Percentiles rank a stretch among this genome's conserved stretches.
Conservation (phyloP, 2,329 filamentous ascomycete genomes). For the Rhinocladiella similis region DNA sequence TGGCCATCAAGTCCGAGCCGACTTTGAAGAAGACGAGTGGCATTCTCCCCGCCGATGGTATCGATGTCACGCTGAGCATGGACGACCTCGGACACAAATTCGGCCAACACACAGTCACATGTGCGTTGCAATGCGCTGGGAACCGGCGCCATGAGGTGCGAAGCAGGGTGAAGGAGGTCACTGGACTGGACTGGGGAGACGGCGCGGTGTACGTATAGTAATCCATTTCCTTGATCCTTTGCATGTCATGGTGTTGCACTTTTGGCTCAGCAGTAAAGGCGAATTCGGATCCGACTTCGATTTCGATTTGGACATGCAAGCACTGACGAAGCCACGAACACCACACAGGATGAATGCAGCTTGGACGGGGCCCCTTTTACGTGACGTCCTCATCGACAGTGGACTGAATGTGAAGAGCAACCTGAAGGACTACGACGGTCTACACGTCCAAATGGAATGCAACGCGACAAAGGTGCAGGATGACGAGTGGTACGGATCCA, state of each 20-base stretch:
- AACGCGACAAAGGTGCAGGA: slow-evolving; percentile 53
- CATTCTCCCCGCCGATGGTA: slow-evolving; percentile 39
- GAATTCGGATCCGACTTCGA: too few relatives aligned
- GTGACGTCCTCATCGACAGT: slow-evolving; percentile 52
- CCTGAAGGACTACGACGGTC: slow-evolving; percentile 28
- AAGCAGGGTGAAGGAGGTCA: slow-evolving; percentile 58
- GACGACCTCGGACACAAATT: slow-evolving; percentile 48
- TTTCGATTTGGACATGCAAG: too few relatives aligned
- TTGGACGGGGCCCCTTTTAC: slow-evolving; percentile 55
- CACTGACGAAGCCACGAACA: not conserved
- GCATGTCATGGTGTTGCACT: too few relatives aligned
- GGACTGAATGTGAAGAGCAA: slow-evolving; percentile 35
- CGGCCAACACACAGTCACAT: slow-evolving; percentile 54
- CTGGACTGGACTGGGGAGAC: slow-evolving; percentile 61
- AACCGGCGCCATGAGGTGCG: slow-evolving; percentile 63
- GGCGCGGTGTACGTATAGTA: slow-evolving; percentile 46
- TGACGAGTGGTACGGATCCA: slow-evolving; percentile 58
- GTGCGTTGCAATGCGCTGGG: slow-evolving; percentile 60
- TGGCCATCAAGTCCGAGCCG: slow-evolving; percentile 38
- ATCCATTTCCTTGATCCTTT: not conserved
- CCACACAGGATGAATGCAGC: slow-evolving; percentile 55
- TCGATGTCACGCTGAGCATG: slow-evolving; percentile 45
- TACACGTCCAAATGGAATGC: slow-evolving; percentile 58
- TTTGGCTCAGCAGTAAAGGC: too few relatives aligned
- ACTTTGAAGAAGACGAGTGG: not conserved